Base-by-base conservation (phyloP, 208 protist species). In the Crithidia thermophila region DNA sequence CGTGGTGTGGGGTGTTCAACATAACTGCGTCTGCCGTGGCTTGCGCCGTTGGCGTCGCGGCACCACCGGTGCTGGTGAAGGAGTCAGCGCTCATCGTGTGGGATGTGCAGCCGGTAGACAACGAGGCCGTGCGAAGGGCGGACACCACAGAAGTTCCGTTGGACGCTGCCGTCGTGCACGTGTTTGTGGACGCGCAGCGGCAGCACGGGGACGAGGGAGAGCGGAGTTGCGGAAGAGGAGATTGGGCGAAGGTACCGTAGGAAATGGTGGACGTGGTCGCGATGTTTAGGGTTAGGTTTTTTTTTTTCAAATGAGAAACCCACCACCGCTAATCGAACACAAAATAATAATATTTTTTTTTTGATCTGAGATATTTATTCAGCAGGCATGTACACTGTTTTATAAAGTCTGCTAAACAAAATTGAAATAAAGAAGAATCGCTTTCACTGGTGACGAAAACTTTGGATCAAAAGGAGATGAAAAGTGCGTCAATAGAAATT, bases 171-270 rank as follows among this genome's bases (percentile, higher is more conserved):
- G n/a, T n/a, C n/a, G n/a, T n/a, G n/a, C n/a, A n/a, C n/a, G 31
- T 43, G 58, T 53, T 43, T 9, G 20, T 53, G 30, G 58, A 64
- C n/a, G n/a, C n/a, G n/a, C n/a, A n/a, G n/a, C n/a, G n/a, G n/a
- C n/a, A n/a, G n/a, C n/a, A n/a, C n/a, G n/a, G n/a, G n/a, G n/a
- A n/a, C n/a, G n/a, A n/a, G n/a, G n/a, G n/a, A n/a, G n/a, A n/a
- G n/a, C n/a, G n/a, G n/a, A n/a, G n/a, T n/a, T n/a, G 37, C 20
- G 43, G 16, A 28, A 46, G 28, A 64, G 28, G 57, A 11, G 11
- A 20, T 57, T 14, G 16, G 36, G 59, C 28, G 14, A 62, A 59
- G 42, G 58, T 59, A 39, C 52, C 49, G 58, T 69, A 65, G 28
- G 27, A 59, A 7, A 39, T 36, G 9, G 16, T 28, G 0, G 39